Evolutionary conservation across 345 rosid species (phyloP).

Genomic region (Erucastrum elatum): DNA sequence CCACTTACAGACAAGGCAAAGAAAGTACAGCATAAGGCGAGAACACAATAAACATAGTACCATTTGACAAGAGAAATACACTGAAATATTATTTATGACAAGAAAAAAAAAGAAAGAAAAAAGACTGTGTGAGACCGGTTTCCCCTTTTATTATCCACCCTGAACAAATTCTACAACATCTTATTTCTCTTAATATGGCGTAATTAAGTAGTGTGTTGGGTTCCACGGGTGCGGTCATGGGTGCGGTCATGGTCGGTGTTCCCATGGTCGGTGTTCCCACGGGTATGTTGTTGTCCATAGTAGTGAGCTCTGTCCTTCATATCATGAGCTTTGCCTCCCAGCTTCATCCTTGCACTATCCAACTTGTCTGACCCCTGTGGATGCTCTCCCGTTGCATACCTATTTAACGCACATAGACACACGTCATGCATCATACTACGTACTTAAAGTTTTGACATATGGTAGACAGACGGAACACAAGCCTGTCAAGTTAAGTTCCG

Average conservation of each 20-base stretch:
- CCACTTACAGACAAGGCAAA: constrained; percentile 16
- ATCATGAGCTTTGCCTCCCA: constrained; percentile 70
- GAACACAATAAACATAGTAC: constrained; percentile 12
- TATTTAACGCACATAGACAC: constrained; percentile 7
- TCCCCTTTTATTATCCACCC: constrained; percentile 21
- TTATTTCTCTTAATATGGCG: constrained; percentile 18
- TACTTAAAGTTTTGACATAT: neutral
- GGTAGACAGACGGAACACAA: too few species aligned
- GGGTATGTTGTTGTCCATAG: constrained; percentile 52
- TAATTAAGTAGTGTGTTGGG: constrained; percentile 22
- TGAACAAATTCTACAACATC: constrained; percentile 32
- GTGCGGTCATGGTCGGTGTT: constrained; percentile 33
- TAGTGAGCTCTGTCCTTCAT: constrained; percentile 78
- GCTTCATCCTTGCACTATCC: constrained; percentile 67
- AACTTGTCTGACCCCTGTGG: constrained; percentile 66
- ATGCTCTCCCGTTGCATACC: constrained; percentile 76
- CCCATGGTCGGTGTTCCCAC: constrained; percentile 36
- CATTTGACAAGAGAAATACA: constrained; percentile 23
- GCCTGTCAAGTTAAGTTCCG: neutral
- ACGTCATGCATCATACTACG: neutral
- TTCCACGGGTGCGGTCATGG: constrained; percentile 34
- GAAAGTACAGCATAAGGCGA: constrained; percentile 10
- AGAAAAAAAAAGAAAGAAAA: neutral
- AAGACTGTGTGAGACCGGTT: neutral
- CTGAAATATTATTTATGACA: neutral